Conservation (phyloP, 495 filamentous ascomycete genomes). For the Penicillium diatomitis region DNA sequence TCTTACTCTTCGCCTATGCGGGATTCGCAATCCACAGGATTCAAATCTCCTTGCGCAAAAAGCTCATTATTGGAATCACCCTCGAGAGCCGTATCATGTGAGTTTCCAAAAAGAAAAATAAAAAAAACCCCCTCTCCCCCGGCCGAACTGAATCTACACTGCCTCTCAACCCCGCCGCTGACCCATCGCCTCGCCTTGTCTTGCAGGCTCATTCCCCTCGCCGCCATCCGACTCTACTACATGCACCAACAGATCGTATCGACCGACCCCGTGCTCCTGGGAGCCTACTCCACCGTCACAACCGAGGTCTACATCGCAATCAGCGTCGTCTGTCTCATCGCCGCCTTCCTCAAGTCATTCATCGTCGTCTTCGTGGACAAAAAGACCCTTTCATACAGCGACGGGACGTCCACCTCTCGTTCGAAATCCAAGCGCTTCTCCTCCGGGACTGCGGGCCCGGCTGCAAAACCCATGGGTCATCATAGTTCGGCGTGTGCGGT, state of each 20-base stretch:
- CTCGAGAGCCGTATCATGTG: constrained; percentile 20
- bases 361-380: constrained; percentile 29
- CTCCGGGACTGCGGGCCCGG: background rate
- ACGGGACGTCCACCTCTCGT: constrained; percentile 4
- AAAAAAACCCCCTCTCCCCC: no score
- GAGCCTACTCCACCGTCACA: constrained; percentile 14
- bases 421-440: background rate
- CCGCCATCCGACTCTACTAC: constrained; percentile 16
- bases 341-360: constrained; percentile 30
- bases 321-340: constrained; percentile 15
- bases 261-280: constrained; percentile 10
- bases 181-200: background rate
- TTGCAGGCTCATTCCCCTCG: constrained; percentile 17
- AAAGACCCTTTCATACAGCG: constrained; percentile 21
- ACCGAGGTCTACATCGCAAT: constrained; percentile 20
- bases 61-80: constrained; percentile 9
- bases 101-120: background rate
- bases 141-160: no score
- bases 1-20: constrained; percentile 11
- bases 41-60: constrained; percentile 10
- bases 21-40: constrained; percentile 11
- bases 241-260: constrained; percentile 12
- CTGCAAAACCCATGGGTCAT: background rate
- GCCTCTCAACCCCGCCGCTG: background rate
- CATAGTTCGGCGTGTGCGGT: background rate